Evolutionary conservation across 1,139 yeast genomes (phyloP), one percentile per base, ranked within the genome.

Genomic region (Geotrichum restrictum): DNA sequence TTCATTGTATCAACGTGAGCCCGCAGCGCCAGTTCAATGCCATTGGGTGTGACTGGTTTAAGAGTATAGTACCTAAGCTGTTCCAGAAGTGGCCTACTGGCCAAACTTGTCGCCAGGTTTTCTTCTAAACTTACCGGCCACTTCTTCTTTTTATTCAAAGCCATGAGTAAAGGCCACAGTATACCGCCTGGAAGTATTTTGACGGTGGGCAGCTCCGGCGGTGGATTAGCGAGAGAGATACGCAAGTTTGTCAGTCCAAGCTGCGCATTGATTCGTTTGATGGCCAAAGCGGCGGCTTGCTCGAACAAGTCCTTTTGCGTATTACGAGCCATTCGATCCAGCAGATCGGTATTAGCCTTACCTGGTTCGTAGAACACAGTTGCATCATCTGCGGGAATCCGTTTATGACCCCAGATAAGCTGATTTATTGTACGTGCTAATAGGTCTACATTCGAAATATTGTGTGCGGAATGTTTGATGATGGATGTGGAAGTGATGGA

Each of bases 401-500:
- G 3, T 31, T 36, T 36, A 7, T 36, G 38, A 19, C 33, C 39
- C 48, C 48, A 45, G 22, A 36, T 19, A 8, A 34, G 21, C 21
- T 33, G 34, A 24, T 34, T 34, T 10, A 45, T n/a, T 13, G 29
- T 40, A 6, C 27, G 38, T 8, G 38, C 32, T 21, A 45, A 24
- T 4, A 45, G 39, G 6, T 14, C 16, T 8, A 37, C 18, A 22
- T 45, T 41, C 13, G 24, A 21, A 2, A 45, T 45, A 6, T 22
- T 34, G 32, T 18, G 27, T 3, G 18, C n/a, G 7, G 48, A 52
- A 7, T 39, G 40, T 24, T 53, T 56, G 42, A 58, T 51, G 27
- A 58, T 44, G 16, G 51, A 42, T 6, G 56, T 43, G 14, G 51
- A 47, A n/a, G 57, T 54, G 19, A 52, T 27, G 3, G 59, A 45